phyloP scores from a whole-genome alignment of 306 rosid genomes.

The Prunus dulcis region DNA sequence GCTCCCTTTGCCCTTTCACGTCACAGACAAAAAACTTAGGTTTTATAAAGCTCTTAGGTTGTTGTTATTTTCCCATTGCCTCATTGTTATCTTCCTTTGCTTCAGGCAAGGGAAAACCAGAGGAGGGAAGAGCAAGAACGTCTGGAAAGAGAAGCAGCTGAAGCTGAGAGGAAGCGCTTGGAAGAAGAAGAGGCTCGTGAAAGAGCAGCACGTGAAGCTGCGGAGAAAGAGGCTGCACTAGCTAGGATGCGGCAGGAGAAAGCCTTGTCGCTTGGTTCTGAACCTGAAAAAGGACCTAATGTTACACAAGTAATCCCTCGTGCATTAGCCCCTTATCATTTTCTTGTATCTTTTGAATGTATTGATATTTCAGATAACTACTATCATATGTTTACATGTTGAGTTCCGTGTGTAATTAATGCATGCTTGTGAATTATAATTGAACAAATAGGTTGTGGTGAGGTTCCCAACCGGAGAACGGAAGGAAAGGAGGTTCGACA shows the following conservation, averaged over 20 bases:
- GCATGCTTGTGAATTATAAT: background rate
- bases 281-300: constrained; percentile 91
- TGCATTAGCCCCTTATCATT: constrained; percentile 3
- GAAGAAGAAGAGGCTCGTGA: constrained; percentile 93
- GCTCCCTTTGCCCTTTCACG: constrained; percentile 5
- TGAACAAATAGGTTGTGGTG: constrained; percentile 67
- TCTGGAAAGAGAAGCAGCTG: constrained; percentile 92
- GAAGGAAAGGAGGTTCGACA: constrained; percentile 84
- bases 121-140: constrained; percentile 91
- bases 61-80: constrained; percentile 16
- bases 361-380: background rate
- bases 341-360: constrained; percentile 5
- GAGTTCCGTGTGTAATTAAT: background rate
- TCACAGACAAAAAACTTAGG: constrained; percentile 2
- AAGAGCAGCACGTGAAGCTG: constrained; percentile 88
- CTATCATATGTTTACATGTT: background rate
- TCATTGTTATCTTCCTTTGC: constrained; percentile 23
- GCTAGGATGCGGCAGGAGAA: constrained; percentile 77
- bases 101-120: constrained; percentile 91
- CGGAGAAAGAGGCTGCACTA: constrained; percentile 75
- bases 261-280: constrained; percentile 79
- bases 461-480: constrained; percentile 94
- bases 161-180: constrained; percentile 76
- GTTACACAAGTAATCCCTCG: constrained; percentile 69
- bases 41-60: constrained; percentile 16